These are phyloP conservation scores for Hypsizygus ulmarius DNA, from an alignment of 1,284 basidiomycete species.

Conservation along the genomic window DNA sequence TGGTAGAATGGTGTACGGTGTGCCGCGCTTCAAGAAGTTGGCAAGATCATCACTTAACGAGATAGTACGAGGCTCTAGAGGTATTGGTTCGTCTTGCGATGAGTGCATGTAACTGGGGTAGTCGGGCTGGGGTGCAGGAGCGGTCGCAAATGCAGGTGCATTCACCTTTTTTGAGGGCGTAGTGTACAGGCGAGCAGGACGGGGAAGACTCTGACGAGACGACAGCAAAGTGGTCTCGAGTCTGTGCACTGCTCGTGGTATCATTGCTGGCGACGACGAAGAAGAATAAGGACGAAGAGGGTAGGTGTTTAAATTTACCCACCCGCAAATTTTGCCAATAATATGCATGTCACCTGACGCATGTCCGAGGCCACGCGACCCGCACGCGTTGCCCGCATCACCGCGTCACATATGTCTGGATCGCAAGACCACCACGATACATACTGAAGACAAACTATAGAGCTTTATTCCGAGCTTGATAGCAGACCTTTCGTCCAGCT, in stretches of 20 bases:
- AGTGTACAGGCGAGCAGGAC: slow-evolving; percentile 66
- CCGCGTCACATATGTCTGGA: too few relatives aligned
- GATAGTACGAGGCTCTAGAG: slow-evolving; percentile 15
- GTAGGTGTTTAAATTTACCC: neutral
- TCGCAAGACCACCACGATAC: too few relatives aligned
- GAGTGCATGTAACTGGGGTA: slow-evolving; percentile 40
- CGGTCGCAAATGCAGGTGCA: slow-evolving; percentile 50
- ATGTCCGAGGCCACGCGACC: slow-evolving; percentile 3
- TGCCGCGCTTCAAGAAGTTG: slow-evolving; percentile 45
- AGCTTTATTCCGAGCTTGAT: too few relatives aligned
- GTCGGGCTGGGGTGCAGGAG: slow-evolving; percentile 35
- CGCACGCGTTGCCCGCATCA: too few relatives aligned
- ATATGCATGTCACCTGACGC: neutral
- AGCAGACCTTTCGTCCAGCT: too few relatives aligned
- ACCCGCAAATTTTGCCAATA: neutral
- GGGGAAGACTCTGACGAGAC: slow-evolving; percentile 64
- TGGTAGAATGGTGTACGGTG: slow-evolving; percentile 58
- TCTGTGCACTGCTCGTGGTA: slow-evolving; percentile 43
- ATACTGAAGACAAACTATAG: too few relatives aligned
- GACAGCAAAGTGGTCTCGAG: slow-evolving; percentile 63
- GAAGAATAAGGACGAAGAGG: neutral
- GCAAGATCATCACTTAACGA: slow-evolving; percentile 23
- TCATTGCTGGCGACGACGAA: slow-evolving; percentile 32
- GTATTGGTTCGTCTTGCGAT: slow-evolving; percentile 19
- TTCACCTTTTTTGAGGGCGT: slow-evolving; percentile 52